Evolutionary conservation across 1,139 yeast species (phyloP).

Genomic region (Kodamaea alishanica): DNA sequence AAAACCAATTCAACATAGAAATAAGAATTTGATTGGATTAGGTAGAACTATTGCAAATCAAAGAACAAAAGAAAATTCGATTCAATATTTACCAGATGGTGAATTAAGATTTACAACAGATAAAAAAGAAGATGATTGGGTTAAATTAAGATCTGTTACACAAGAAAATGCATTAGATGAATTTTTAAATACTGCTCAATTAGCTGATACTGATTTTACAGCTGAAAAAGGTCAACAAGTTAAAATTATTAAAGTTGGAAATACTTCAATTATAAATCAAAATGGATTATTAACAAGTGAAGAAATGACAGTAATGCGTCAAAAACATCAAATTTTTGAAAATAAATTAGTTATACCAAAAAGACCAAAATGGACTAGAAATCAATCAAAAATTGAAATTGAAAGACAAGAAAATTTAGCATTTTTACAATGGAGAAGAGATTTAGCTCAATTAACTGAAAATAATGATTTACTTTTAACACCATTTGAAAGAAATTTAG

Average conservation of each 20-base stretch:
- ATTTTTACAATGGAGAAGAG: slow-evolving; percentile 90
- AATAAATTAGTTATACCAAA: slow-evolving; percentile 89
- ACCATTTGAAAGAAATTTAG: slow-evolving; percentile 95
- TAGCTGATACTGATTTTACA: slow-evolving; percentile 94
- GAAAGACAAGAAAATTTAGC: slow-evolving; percentile 89
- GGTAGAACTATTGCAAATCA: slow-evolving; percentile 83
- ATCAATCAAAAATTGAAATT: slow-evolving; percentile 70
- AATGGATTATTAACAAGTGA: slow-evolving; percentile 57
- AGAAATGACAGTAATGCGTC: slow-evolving; percentile 60
- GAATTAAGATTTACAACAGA: slow-evolving; percentile 82
- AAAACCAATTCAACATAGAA: slow-evolving; percentile 79
- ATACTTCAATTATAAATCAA: slow-evolving; percentile 47
- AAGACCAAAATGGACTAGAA: slow-evolving; percentile 80
- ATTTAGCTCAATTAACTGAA: slow-evolving; percentile 81
- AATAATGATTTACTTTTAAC: slow-evolving; percentile 79
- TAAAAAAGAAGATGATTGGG: slow-evolving; percentile 84
- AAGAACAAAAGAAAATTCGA: slow-evolving; percentile 62
- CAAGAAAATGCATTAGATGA: slow-evolving; percentile 94
- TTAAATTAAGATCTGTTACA: slow-evolving; percentile 85
- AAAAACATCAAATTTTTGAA: slow-evolving; percentile 69
- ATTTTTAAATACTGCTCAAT: slow-evolving; percentile 88
- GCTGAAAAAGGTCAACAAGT: slow-evolving; percentile 86
- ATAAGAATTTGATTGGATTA: slow-evolving; percentile 77
- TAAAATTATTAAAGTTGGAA: slow-evolving; percentile 75
- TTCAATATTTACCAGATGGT: slow-evolving; percentile 77